phyloP scores from a whole-genome alignment of 2,329 filamentous ascomycete species.

The Magnaporthiopsis poae region DNA sequence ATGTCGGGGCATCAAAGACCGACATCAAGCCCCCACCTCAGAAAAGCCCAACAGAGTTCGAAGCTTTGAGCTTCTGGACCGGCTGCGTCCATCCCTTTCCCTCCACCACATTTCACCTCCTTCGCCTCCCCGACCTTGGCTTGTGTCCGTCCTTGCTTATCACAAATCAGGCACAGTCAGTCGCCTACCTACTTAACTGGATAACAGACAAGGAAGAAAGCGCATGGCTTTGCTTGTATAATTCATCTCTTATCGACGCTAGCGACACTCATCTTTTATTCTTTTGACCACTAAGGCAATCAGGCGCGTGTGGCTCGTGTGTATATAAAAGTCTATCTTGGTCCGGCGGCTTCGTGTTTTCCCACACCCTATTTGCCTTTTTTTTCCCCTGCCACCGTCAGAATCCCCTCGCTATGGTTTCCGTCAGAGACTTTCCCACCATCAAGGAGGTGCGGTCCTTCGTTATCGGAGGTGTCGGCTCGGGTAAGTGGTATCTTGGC shows the following conservation, averaged over 20 bases:
- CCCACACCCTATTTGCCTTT: neutral
- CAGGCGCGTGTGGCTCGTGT: no score
- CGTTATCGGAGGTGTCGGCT: slow-evolving; percentile 54
- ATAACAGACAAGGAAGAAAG: no score
- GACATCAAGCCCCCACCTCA: slow-evolving; percentile 1
- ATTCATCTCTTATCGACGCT: neutral
- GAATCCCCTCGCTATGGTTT: slow-evolving; percentile 28
- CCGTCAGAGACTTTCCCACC: slow-evolving; percentile 53
- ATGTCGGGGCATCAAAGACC: slow-evolving; percentile 8
- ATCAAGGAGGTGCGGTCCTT: slow-evolving; percentile 69
- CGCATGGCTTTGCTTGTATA: neutral
- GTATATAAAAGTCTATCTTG: neutral
- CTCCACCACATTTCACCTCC: neutral
- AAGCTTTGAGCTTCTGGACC: neutral
- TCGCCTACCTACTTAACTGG: no score
- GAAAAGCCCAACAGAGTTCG: neutral
- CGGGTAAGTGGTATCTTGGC: slow-evolving; percentile 31
- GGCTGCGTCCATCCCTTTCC: neutral
- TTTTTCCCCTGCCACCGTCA: neutral
- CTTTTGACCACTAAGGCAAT: neutral
- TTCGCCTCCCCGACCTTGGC: neutral
- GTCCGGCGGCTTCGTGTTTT: neutral
- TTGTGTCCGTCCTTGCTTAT: neutral
- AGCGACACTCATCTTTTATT: neutral
- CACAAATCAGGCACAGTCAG: neutral